phyloP scores from a whole-genome alignment of 148 eudicot genomes.

The Fallopia convolvulus region DNA sequence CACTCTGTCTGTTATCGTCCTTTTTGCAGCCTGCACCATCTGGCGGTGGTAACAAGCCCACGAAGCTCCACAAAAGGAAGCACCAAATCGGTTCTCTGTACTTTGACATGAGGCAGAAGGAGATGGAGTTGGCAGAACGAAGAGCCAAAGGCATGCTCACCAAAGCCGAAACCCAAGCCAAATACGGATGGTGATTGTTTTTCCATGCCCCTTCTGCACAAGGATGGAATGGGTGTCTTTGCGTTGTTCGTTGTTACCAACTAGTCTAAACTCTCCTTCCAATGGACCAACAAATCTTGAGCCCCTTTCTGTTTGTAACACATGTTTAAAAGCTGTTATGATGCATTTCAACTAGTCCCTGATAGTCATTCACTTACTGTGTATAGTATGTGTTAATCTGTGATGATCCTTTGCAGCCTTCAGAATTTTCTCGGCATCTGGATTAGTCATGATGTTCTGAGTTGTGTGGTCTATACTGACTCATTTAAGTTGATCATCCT shows the following conservation, averaged over 20 bases:
- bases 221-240: not conserved
- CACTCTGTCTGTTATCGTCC: not conserved
- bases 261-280: not conserved
- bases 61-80: conserved; percentile 88
- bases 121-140: conserved; percentile 73
- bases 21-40: conserved; percentile 56
- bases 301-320: not conserved
- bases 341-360: not conserved
- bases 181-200: conserved; percentile 33
- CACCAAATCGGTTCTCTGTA: conserved; percentile 82
- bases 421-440: no score
- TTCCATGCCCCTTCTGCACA: not conserved
- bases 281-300: not conserved
- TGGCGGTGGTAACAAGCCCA: conserved; percentile 51
- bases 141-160: conserved; percentile 82
- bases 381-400: not conserved
- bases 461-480: no score
- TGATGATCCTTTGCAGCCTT: no score
- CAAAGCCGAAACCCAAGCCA: conserved; percentile 93
- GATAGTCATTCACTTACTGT: not conserved
- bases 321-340: not conserved
- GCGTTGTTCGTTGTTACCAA: not conserved
- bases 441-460: no score
- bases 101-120: conserved; percentile 78
- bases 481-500: no score